Evolutionary conservation across 805 yeast species (phyloP).

Genomic region (Barnettozyma siamensis): DNA sequence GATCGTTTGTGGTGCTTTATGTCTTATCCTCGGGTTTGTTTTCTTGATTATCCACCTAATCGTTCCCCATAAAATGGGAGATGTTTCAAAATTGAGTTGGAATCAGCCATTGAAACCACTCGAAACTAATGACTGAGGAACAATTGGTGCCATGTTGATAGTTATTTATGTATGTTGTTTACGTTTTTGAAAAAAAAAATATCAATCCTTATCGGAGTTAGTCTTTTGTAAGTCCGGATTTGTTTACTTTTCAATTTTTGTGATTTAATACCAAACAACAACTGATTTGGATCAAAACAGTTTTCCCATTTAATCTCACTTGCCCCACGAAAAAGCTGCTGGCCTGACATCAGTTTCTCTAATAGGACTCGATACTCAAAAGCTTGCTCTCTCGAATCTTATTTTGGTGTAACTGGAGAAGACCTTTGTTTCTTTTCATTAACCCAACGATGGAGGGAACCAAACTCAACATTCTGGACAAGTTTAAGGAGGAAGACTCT

Average conservation of each 20-base stretch:
- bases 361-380: no score
- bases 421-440: no score
- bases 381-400: no score
- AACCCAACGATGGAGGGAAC: conserved; percentile 11
- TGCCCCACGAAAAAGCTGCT: no score
- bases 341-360: no score
- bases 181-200: not conserved
- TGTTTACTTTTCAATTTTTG: not conserved
- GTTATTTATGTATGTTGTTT: not conserved
- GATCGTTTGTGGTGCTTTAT: conserved; percentile 70
- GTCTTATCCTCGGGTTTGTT: conserved; percentile 49
- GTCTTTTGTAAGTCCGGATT: not conserved
- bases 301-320: no score
- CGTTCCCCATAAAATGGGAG: conserved; percentile 68
- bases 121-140: not conserved
- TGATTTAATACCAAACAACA: not conserved
- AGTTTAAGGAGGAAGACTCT: conserved; percentile 21
- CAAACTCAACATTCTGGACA: conserved; percentile 19
- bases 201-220: not conserved
- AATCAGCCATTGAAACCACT: conserved; percentile 34
- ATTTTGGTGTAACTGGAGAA: no score
- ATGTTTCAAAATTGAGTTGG: conserved; percentile 68
- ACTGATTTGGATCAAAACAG: no score
- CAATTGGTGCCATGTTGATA: not conserved
- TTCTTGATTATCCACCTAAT: conserved; percentile 51